Conservation (phyloP, 768 basidiomycete species). For the Scleroderma citrinum region DNA sequence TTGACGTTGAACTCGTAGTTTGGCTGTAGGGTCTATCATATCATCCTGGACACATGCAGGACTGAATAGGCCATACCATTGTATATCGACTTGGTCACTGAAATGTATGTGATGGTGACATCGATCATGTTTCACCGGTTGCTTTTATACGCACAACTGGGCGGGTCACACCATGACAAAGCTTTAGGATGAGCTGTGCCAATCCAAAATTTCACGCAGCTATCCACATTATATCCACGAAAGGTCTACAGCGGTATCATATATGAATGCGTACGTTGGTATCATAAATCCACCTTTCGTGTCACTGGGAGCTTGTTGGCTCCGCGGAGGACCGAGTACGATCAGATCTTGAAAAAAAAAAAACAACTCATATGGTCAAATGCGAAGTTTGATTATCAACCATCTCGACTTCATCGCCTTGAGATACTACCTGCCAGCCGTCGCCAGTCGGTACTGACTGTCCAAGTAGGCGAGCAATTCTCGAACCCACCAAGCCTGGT, state of each 20-base stretch:
- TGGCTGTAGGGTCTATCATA: conserved; percentile 6
- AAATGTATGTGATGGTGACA: too few relatives aligned
- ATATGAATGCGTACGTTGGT: not conserved
- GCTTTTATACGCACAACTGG: too few relatives aligned
- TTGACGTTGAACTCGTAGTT: conserved; percentile 80
- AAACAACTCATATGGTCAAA: not conserved
- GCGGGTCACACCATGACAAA: too few relatives aligned
- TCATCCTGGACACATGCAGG: not conserved
- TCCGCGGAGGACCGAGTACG: not conserved
- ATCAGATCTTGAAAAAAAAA: not conserved
- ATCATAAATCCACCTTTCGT: not conserved
- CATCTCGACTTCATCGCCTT: conserved; percentile 67
- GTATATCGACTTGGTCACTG: too few relatives aligned
- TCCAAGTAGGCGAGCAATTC: conserved; percentile 44
- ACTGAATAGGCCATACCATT: too few relatives aligned
- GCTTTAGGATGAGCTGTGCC: too few relatives aligned
- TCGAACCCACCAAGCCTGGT: conserved; percentile 38
- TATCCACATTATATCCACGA: not conserved
- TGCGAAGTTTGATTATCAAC: conserved; percentile 22
- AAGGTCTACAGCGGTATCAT: not conserved
- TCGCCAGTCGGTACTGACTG: conserved; percentile 43
- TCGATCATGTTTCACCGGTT: too few relatives aligned
- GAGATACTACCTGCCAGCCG: conserved; percentile 76
- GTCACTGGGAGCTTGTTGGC: not conserved
- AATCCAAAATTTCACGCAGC: too few relatives aligned